These are phyloP conservation scores for Excoecaria cochinchinensis DNA, from an alignment of 345 rosid species.

Conservation along the genomic window DNA sequence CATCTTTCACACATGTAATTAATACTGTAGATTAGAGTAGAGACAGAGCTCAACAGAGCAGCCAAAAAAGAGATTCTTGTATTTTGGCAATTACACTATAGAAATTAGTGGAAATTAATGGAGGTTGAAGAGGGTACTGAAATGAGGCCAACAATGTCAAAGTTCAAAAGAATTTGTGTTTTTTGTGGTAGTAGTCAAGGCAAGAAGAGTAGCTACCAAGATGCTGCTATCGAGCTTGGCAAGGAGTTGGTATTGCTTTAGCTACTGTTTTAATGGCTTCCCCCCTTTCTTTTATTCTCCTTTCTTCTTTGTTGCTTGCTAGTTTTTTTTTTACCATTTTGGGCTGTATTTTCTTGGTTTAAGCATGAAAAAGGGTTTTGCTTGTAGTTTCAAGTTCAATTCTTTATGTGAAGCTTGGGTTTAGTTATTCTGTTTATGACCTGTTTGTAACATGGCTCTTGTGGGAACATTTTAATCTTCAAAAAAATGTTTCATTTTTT, in stretches of 20 bases:
- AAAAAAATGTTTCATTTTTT: not conserved
- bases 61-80: not conserved
- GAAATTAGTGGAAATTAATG: conserved; percentile 10
- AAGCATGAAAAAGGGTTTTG: not conserved
- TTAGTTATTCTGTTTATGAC: conserved; percentile 7
- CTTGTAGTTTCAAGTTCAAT: not conserved
- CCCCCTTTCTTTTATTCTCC: too few relatives aligned
- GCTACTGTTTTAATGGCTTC: not conserved
- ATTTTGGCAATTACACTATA: not conserved
- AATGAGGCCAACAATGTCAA: conserved; percentile 33
- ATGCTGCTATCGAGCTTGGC: conserved; percentile 85
- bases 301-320: not conserved
- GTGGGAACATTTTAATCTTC: conserved; percentile 3
- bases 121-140: conserved; percentile 33
- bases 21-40: conserved; percentile 1
- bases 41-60: conserved; percentile 16
- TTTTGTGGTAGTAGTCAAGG: conserved; percentile 96
- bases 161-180: conserved; percentile 85
- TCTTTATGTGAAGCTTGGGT: not conserved
- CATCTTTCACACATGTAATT: not conserved
- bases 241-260: conserved; percentile 57
- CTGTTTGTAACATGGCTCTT: conserved; percentile 20
- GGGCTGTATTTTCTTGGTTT: not conserved
- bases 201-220: conserved; percentile 64
- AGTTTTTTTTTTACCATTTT: not conserved